Percentiles rank a stretch among this genome's conserved stretches.
These are phyloP conservation scores for Lenzites betulinus DNA, from an alignment of 768 basidiomycete species.

Conservation along the genomic window DNA sequence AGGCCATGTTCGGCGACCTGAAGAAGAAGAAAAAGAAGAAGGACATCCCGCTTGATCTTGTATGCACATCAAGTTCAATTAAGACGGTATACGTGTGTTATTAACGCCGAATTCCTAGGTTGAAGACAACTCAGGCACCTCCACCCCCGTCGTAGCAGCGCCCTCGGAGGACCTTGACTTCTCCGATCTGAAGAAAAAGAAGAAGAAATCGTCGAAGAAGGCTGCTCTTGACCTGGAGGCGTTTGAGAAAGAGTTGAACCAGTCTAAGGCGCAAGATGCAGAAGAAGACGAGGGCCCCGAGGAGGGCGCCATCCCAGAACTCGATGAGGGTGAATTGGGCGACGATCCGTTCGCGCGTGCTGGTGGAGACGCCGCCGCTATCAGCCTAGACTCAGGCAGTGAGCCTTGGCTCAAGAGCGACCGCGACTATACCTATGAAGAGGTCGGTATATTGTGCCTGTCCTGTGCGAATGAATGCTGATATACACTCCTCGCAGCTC, in stretches of 20 bases:
- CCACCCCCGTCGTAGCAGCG: constrained; percentile 49
- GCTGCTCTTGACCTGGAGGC: constrained; percentile 87
- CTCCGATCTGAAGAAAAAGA: constrained; percentile 96
- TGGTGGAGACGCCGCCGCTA: constrained; percentile 49
- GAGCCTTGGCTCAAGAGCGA: constrained; percentile 93
- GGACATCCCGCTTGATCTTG: constrained; percentile 82
- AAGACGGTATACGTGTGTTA: not conserved
- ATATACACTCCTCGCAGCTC: constrained; percentile 51
- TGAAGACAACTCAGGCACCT: constrained; percentile 63
- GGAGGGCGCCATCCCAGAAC: constrained; percentile 54
- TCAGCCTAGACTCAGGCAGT: constrained; percentile 64
- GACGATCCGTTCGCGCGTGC: constrained; percentile 79
- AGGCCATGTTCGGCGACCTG: constrained; percentile 84
- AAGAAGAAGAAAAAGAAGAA: constrained; percentile 95
- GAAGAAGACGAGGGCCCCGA: constrained; percentile 62
- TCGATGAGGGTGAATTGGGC: constrained; percentile 84
- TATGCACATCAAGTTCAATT: constrained; percentile 37
- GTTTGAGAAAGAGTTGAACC: constrained; percentile 89
- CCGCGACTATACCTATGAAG: constrained; percentile 94
- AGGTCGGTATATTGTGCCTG: constrained; percentile 50
- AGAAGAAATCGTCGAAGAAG: constrained; percentile 90
- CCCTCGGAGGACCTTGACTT: constrained; percentile 84
- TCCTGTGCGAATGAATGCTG: not conserved
- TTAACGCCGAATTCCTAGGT: constrained; percentile 16
- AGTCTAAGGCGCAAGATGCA: constrained; percentile 61